These are phyloP conservation scores for Lotmaria passim DNA, from an alignment of 208 protist genomes.

Conservation along the genomic window DNA sequence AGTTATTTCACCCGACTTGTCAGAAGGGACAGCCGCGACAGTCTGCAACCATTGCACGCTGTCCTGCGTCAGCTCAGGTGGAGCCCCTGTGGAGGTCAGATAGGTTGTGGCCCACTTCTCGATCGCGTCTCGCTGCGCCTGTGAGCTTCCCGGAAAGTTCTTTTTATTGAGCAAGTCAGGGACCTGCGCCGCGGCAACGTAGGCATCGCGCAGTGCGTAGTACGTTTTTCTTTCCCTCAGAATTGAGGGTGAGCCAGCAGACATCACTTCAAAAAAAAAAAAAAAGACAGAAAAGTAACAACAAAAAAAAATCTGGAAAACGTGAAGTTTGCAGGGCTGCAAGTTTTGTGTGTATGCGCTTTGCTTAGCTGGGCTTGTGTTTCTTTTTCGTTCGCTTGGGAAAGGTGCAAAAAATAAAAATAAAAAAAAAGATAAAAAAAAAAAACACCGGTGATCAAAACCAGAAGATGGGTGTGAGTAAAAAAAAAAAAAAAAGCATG, in stretches of 20 bases:
- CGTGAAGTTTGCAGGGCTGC: too few species aligned
- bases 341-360: too few species aligned
- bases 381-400: too few species aligned
- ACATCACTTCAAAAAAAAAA: neutral
- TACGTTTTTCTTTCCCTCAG: neutral
- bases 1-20: too few species aligned
- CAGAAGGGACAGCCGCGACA: neutral
- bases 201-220: neutral
- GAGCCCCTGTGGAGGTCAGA: neutral
- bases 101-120: neutral
- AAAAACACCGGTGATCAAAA: neutral
- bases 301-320: too few species aligned
- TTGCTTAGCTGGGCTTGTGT: too few species aligned
- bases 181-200: neutral
- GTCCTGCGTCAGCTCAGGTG: conserved; percentile 13
- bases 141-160: neutral
- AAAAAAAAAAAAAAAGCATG: too few species aligned
- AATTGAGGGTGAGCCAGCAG: neutral
- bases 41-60: neutral
- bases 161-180: neutral
- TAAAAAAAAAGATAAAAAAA: too few species aligned
- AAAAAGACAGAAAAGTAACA: neutral
- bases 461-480: neutral
- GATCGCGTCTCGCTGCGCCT: neutral
- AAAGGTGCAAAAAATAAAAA: too few species aligned